Percentiles rank a stretch among this genome's conserved stretches.
phyloP scores from a whole-genome alignment of 345 rosid species.

The Lepidium didymum region DNA sequence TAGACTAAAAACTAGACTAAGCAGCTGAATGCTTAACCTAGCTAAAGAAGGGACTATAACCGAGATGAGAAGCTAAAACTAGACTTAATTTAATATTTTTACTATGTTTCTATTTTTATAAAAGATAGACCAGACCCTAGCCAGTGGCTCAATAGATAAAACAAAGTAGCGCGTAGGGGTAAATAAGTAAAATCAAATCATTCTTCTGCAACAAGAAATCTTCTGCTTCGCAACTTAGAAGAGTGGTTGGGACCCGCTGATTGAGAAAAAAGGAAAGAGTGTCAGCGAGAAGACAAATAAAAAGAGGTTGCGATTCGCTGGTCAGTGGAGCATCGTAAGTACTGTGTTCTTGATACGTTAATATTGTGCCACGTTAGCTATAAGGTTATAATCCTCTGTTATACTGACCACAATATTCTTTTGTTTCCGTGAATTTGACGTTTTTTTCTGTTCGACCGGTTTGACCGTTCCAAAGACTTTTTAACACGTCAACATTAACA shows the following conservation, averaged over 20 bases:
- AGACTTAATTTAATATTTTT: too few species aligned
- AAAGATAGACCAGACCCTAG: too few species aligned
- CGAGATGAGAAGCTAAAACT: too few species aligned
- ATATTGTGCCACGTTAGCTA: conserved; percentile 15
- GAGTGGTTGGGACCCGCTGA: conserved; percentile 15
- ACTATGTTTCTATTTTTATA: too few species aligned
- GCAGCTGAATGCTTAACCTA: too few species aligned
- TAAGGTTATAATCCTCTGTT: conserved; percentile 1
- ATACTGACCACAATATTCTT: neutral
- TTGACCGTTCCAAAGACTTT: conserved; percentile 13
- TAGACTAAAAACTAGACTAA: too few species aligned
- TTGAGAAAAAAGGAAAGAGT: neutral
- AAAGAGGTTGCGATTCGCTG: conserved; percentile 1
- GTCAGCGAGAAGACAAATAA: neutral
- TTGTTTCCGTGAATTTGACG: neutral
- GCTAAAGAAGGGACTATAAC: too few species aligned
- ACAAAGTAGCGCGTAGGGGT: neutral
- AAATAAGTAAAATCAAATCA: neutral
- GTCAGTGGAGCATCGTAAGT: conserved; percentile 14
- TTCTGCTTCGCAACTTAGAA: conserved; percentile 12
- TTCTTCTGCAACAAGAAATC: conserved; percentile 31
- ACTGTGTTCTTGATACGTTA: conserved; percentile 13
- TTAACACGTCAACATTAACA: conserved; percentile 8
- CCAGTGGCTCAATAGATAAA: too few species aligned
- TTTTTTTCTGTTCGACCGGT: conserved; percentile 8